phyloP scores from a whole-genome alignment of 495 filamentous ascomycete species.

The Lophium mytilinum region DNA sequence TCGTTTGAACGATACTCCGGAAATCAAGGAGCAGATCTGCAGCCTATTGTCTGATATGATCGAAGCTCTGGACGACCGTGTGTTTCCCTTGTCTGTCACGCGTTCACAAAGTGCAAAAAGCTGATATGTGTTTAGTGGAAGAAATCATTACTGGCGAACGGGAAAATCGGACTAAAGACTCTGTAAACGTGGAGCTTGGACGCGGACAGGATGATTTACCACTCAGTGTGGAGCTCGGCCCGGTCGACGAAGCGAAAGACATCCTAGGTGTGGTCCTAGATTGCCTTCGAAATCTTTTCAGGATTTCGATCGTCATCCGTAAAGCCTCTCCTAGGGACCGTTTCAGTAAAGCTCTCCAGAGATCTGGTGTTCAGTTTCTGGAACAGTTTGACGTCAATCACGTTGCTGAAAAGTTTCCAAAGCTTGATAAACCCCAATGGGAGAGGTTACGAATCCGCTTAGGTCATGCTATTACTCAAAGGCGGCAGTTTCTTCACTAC shows the following conservation, averaged over 20 bases:
- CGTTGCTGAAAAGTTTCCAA: slow-evolving; percentile 22
- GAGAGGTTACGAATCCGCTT: slow-evolving; percentile 8
- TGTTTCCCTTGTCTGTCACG: too few relatives aligned
- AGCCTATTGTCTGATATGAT: too few relatives aligned
- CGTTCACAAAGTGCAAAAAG: too few relatives aligned
- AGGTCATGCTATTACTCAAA: slow-evolving; percentile 15
- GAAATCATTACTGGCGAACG: too few relatives aligned
- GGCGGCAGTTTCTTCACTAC: slow-evolving; percentile 16
- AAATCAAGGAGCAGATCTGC: too few relatives aligned
- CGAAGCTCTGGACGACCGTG: too few relatives aligned
- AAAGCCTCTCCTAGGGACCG: slow-evolving; percentile 22
- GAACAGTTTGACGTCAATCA: slow-evolving; percentile 21
- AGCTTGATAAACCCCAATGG: slow-evolving; percentile 1
- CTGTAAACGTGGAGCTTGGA: too few relatives aligned
- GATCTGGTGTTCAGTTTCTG: slow-evolving; percentile 8
- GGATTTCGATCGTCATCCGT: slow-evolving; percentile 20
- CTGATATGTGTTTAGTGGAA: too few relatives aligned
- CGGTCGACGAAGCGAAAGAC: slow-evolving; percentile 20
- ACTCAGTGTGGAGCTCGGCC: too few relatives aligned
- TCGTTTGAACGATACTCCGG: slow-evolving; percentile 23
- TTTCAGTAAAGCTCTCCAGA: slow-evolving; percentile 11
- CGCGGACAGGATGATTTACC: too few relatives aligned
- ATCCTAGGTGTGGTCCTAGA: slow-evolving; percentile 7
- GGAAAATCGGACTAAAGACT: too few relatives aligned
- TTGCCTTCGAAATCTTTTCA: slow-evolving; percentile 16